Base-by-base conservation (phyloP, 768 basidiomycete species). In the Cystofilobasidium ferigula region DNA sequence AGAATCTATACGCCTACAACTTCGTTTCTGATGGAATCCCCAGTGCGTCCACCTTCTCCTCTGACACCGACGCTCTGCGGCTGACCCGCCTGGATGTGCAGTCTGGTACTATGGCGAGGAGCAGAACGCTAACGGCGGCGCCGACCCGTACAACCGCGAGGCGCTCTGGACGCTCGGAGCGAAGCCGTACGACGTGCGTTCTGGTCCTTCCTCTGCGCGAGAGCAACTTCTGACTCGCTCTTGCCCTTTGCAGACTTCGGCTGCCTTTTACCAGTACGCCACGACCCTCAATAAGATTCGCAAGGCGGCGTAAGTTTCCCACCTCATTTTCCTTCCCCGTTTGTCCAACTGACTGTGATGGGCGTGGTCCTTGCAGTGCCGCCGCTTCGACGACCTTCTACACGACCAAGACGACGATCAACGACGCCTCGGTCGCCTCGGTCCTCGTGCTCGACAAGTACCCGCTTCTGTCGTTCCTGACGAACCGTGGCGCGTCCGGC, bases 41-140 rank as follows among this genome's bases (percentile, higher is more conserved):
- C 6, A 57, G 53, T 58, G 57, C 36, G 57, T 42, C 43, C 43
- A 40, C 43, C 10, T 10, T 26, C 57, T 22, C 34, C 32, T 26
- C 7, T 53, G 24, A 9, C 14, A 47, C n/a, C 24, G 4, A 24
- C 47, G 4, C 24, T 20, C 42, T 16, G 32, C 32, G n/a, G 40
- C 30, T 3, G 43, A 14, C 35, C 24, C 24, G 6, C 51, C 30
- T 22, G 14, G 5, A 2, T 22, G n/a, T 13, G 14, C 36, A 42
- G 34, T 60, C 51, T 51, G 43, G 58, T 66, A 66, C 43, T 61
- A 54, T 14, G 64, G 64, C 1, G 64, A 66, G 28, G 64, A 66
- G 53, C 58, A 66, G n/a, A n/a, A 24, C 24, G 58, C 64, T 2
- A 47, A 32, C 24, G 64, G 64, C 36, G 45, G 57, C 48, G 45